phyloP scores from a whole-genome alignment of 176 grass and related monocot genomes.

The Carex pumila region DNA sequence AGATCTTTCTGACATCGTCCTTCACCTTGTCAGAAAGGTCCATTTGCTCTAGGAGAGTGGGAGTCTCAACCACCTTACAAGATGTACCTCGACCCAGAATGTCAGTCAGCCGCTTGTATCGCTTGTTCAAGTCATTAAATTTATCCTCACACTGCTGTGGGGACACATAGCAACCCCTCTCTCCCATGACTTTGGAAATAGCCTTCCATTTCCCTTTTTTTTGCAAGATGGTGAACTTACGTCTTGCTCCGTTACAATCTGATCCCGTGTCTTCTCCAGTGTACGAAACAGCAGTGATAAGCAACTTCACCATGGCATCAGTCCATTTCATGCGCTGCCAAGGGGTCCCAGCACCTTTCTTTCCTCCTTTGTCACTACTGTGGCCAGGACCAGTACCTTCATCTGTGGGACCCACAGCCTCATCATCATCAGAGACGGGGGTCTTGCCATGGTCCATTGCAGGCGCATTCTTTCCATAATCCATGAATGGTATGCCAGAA shows the following conservation, averaged over 20 bases:
- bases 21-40: slow-evolving; percentile 76
- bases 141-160: slow-evolving; percentile 98
- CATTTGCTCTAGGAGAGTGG: slow-evolving; percentile 63
- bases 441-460: slow-evolving; percentile 35
- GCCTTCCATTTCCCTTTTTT: slow-evolving; percentile 99
- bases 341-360: slow-evolving; percentile 33
- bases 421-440: slow-evolving; percentile 54
- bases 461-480: slow-evolving; percentile 35
- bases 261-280: slow-evolving; percentile 55
- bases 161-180: slow-evolving; percentile 76
- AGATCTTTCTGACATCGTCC: slow-evolving; percentile 86
- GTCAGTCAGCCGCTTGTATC: slow-evolving; percentile 88
- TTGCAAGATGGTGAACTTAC: slow-evolving; percentile 59
- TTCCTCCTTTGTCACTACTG: slow-evolving; percentile 35
- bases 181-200: slow-evolving; percentile 72
- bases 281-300: slow-evolving; percentile 86
- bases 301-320: slow-evolving; percentile 75
- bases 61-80: slow-evolving; percentile 74
- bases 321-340: slow-evolving; percentile 99
- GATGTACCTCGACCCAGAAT: slow-evolving; percentile 82
- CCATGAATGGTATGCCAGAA: slow-evolving; percentile 33
- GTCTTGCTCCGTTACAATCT: slow-evolving; percentile 39
- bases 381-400: slow-evolving; percentile 28
- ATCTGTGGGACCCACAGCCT: slow-evolving; percentile 28
- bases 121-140: slow-evolving; percentile 98